These are phyloP conservation scores for Chloranthus sessilifolius DNA, from an alignment of 164 flowering plant species.

Conservation along the genomic window DNA sequence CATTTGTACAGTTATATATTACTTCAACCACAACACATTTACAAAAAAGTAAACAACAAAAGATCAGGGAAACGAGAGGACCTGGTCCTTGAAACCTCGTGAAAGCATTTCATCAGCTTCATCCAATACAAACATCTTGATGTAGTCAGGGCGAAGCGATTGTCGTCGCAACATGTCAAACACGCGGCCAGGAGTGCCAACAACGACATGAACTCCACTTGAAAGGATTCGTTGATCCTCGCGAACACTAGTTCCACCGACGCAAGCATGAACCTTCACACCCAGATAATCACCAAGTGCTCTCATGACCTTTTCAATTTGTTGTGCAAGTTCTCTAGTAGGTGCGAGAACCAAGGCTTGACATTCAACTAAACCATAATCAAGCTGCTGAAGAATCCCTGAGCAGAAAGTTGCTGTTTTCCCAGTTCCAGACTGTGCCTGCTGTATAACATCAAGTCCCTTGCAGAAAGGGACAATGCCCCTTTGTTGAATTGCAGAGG, in stretches of 20 bases:
- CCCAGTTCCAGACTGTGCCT: constrained; percentile 90
- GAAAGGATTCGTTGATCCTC: constrained; percentile 81
- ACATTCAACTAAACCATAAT: constrained; percentile 55
- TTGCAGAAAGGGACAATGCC: constrained; percentile 84
- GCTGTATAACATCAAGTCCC: constrained; percentile 85
- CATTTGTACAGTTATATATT: no score
- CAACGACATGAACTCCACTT: constrained; percentile 78
- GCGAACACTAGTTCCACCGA: constrained; percentile 87
- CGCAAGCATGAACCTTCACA: constrained; percentile 88
- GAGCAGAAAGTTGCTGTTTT: constrained; percentile 88
- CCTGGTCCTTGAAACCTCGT: constrained; percentile 88
- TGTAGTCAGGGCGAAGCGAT: constrained; percentile 66
- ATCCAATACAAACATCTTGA: constrained; percentile 79
- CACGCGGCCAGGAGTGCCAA: constrained; percentile 84
- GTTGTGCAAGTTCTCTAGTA: constrained; percentile 81
- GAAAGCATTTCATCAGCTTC: constrained; percentile 96
- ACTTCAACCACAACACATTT: no score
- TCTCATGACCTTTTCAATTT: constrained; percentile 86
- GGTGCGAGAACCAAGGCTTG: constrained; percentile 85
- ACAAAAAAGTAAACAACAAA: no score
- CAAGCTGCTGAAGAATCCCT: constrained; percentile 78
- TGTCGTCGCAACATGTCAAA: constrained; percentile 76
- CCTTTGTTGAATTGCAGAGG: constrained; percentile 87
- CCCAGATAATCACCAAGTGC: constrained; percentile 86
- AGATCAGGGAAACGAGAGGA: constrained; percentile 3